Conservation (phyloP, 768 basidiomycete species). For the Coprinopsis sp. region DNA sequence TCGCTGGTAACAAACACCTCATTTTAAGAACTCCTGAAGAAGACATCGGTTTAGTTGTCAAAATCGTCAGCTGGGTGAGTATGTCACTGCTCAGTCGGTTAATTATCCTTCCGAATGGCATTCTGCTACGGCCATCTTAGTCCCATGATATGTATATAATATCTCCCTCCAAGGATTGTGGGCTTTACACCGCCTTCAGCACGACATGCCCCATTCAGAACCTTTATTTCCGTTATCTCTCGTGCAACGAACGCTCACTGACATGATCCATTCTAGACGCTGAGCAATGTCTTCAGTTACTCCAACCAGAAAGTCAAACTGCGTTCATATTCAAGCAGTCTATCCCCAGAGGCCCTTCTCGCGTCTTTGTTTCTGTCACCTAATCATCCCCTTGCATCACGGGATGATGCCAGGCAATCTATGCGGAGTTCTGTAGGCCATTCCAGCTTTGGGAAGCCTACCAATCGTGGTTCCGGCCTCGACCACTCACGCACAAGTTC, state of each 20-base stretch:
- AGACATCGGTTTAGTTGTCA: conserved; percentile 56
- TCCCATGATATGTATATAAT: neutral
- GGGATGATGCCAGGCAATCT: conserved; percentile 15
- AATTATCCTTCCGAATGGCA: conserved; percentile 1
- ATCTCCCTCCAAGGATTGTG: no score
- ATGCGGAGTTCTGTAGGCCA: neutral
- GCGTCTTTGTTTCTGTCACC: conserved; percentile 26
- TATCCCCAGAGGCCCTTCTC: conserved; percentile 15
- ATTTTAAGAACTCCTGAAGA: conserved; percentile 63
- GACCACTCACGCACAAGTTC: no score
- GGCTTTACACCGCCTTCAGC: no score
- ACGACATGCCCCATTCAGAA: no score
- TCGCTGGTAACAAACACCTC: conserved; percentile 58
- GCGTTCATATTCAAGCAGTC: conserved; percentile 17
- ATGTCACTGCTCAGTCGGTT: neutral
- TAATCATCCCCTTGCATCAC: conserved; percentile 12
- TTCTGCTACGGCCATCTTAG: neutral
- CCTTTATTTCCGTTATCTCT: conserved; percentile 15
- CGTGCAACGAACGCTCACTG: conserved; percentile 15
- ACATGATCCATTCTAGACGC: conserved; percentile 38
- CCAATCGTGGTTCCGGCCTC: neutral
- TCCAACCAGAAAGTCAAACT: conserved; percentile 55
- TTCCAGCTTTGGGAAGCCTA: neutral
- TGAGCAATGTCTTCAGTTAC: conserved; percentile 56
- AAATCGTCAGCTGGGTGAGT: conserved; percentile 55